phyloP scores from a whole-genome alignment of 768 basidiomycete species.

The Naganishia vaughanmartiniae region DNA sequence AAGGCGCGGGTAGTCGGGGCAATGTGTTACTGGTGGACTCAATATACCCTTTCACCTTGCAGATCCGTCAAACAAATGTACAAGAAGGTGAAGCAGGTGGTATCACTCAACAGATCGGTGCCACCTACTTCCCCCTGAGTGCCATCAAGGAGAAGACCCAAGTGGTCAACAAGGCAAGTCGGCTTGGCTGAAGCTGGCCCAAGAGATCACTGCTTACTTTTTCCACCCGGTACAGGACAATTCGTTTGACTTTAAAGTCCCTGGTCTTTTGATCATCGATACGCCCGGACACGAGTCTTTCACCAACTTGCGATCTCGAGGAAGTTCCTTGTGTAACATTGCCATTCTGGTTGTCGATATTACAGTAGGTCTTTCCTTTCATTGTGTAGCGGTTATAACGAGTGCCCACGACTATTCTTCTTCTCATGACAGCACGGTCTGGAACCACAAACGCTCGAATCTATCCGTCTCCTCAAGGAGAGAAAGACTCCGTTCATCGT shows the following conservation, averaged over 20 bases:
- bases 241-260: constrained; percentile 87
- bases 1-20: constrained; percentile 30
- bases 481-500: constrained; percentile 98
- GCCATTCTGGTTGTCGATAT: constrained; percentile 99
- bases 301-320: constrained; percentile 90
- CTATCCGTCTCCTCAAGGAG: constrained; percentile 82
- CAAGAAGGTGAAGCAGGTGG: constrained; percentile 99
- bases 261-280: constrained; percentile 92
- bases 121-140: constrained; percentile 95
- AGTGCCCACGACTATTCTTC: constrained; percentile 26
- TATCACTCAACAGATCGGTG: constrained; percentile 99
- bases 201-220: neutral
- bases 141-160: constrained; percentile 89
- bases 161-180: constrained; percentile 78
- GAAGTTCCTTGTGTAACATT: constrained; percentile 96
- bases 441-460: constrained; percentile 97
- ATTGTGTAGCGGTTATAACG: no score
- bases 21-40: neutral
- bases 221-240: constrained; percentile 61
- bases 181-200: constrained; percentile 13
- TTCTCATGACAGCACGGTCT: constrained; percentile 71
- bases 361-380: constrained; percentile 60
- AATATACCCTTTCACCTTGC: constrained; percentile 3
- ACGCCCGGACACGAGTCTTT: constrained; percentile 99
- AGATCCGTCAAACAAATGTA: constrained; percentile 99